A percentile compares a stretch with the other conserved stretches of the same genome.
Evolutionary conservation across 176 grass and related monocot species (phyloP).

Genomic region (Coix lacrymajobi): DNA sequence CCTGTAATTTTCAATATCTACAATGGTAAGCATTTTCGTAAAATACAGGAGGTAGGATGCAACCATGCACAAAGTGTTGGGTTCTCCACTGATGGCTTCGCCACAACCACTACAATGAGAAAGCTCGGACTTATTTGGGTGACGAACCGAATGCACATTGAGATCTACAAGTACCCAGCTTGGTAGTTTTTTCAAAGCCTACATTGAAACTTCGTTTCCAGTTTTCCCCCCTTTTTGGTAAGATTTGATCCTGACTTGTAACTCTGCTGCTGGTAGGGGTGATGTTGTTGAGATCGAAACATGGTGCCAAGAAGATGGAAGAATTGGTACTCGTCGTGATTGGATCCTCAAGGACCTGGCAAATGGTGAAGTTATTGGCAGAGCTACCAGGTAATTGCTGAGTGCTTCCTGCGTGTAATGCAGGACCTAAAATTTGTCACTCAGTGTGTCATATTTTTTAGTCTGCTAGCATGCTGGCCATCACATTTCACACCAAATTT

Average conservation of each 20-base stretch:
- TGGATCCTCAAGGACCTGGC: slow-evolving; percentile 93
- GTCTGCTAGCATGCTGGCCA: background rate
- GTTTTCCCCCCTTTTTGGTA: background rate
- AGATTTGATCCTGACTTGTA: slow-evolving; percentile 2
- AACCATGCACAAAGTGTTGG: slow-evolving; percentile 95
- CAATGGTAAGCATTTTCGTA: slow-evolving; percentile 13
- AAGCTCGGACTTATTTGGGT: slow-evolving; percentile 97
- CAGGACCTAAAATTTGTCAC: background rate
- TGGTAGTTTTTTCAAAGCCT: slow-evolving; percentile 57
- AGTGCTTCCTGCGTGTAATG: background rate
- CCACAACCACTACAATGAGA: slow-evolving; percentile 89
- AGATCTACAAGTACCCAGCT: slow-evolving; percentile 93
- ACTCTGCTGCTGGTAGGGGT: slow-evolving; percentile 55
- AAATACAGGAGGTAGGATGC: slow-evolving; percentile 86
- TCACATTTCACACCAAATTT: background rate
- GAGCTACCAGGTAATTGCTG: slow-evolving; percentile 89
- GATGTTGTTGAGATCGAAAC: slow-evolving; percentile 97
- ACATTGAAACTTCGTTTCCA: background rate
- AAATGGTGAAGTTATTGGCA: slow-evolving; percentile 91
- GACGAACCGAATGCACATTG: slow-evolving; percentile 94
- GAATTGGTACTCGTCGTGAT: slow-evolving; percentile 88
- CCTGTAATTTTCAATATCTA: background rate
- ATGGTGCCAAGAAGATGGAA: slow-evolving; percentile 97
- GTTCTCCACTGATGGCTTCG: slow-evolving; percentile 97
- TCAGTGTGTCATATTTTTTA: background rate